These are phyloP conservation scores for Xylaria acuta DNA, from an alignment of 495 filamentous ascomycete species.

Conservation along the genomic window DNA sequence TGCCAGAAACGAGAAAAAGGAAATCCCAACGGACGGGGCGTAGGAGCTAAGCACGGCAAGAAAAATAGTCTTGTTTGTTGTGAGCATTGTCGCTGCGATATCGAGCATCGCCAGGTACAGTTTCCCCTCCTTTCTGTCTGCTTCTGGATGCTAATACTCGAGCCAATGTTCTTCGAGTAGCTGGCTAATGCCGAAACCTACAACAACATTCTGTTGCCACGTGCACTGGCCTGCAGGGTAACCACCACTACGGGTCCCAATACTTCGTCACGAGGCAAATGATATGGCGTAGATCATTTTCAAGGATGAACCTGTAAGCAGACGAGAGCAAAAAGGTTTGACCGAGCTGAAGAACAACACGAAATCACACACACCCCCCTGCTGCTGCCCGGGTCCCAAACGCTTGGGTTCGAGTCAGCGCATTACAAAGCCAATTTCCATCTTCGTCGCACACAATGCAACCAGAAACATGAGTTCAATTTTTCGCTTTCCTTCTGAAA, in stretches of 20 bases:
- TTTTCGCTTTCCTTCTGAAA: conserved; percentile 18
- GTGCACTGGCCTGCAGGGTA: conserved; percentile 11
- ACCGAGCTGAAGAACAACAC: conserved; percentile 17
- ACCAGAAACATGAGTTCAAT: background rate
- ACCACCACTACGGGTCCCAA: background rate
- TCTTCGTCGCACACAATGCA: background rate
- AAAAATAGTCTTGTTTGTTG: background rate
- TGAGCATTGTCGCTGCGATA: background rate
- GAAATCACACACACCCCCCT: background rate
- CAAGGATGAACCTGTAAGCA: conserved; percentile 6
- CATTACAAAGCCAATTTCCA: conserved; percentile 15
- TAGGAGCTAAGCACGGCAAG: background rate
- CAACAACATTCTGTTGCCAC: conserved; percentile 15
- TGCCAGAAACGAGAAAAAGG: background rate
- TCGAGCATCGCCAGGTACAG: background rate
- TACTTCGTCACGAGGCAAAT: conserved; percentile 8
- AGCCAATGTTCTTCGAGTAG: background rate
- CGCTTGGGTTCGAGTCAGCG: conserved; percentile 19
- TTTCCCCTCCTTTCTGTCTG: background rate
- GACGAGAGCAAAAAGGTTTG: background rate
- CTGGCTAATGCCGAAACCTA: background rate
- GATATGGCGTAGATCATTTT: conserved; percentile 1
- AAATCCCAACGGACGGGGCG: background rate
- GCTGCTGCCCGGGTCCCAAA: conserved; percentile 18
- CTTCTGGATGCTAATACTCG: background rate